These are phyloP conservation scores for Chalara sp. DNA, from an alignment of 2,329 filamentous ascomycete species.

Conservation along the genomic window DNA sequence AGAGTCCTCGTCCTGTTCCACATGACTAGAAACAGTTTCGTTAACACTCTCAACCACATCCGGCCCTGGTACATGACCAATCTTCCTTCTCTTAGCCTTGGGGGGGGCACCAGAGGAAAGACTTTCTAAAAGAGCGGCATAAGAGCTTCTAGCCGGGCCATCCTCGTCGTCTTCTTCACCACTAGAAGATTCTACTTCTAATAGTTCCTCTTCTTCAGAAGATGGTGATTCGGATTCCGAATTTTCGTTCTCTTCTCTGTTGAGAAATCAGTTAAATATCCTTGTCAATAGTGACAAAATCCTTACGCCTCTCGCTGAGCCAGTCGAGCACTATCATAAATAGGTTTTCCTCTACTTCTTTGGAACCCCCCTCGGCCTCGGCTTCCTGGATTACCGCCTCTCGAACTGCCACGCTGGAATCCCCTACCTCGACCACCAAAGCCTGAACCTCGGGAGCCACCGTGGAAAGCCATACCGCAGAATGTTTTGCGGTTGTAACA, in stretches of 20 bases:
- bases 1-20: slow-evolving; percentile 12
- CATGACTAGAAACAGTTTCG: neutral
- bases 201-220: slow-evolving; percentile 32
- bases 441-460: neutral
- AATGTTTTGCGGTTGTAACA: too few species aligned
- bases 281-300: too few species aligned
- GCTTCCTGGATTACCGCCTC: neutral
- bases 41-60: slow-evolving; percentile 10
- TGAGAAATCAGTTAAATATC: neutral
- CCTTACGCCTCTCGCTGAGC: slow-evolving; percentile 34
- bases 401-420: slow-evolving; percentile 7
- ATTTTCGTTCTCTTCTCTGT: slow-evolving; percentile 19
- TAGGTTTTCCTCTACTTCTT: slow-evolving; percentile 29
- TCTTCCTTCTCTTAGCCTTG: slow-evolving; percentile 50
- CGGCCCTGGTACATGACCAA: slow-evolving; percentile 29
- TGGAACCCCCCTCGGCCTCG: slow-evolving; percentile 21
- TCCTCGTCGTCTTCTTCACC: slow-evolving; percentile 36
- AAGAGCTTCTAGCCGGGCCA: slow-evolving; percentile 38
- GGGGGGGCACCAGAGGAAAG: slow-evolving; percentile 40
- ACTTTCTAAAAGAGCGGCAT: slow-evolving; percentile 52
- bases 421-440: neutral
- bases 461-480: slow-evolving; percentile 14
- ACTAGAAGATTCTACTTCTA: slow-evolving; percentile 36
- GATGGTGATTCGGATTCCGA: slow-evolving; percentile 33
- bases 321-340: slow-evolving; percentile 40